Evolutionary conservation across 352 stramenopile species (phyloP), one percentile per base, ranked within the genome.

Genomic region (Saprolegnia parasitica): DNA sequence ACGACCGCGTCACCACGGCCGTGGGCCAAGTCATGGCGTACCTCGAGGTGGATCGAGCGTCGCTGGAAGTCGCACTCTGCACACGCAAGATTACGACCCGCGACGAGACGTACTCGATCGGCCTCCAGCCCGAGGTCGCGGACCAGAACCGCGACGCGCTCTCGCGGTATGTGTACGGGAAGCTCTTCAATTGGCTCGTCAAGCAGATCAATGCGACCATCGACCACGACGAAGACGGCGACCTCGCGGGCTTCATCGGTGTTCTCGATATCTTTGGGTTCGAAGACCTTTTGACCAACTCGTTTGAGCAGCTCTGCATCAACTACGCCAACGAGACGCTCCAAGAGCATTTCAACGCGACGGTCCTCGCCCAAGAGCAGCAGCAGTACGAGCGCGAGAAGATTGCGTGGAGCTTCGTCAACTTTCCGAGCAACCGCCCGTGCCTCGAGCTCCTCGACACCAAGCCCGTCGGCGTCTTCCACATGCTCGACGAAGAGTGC

Each of bases 221-320:
- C 57, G 84, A 88, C 68, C 76, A 83, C 47, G 73, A 87, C 18
- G 24, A 42, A 23, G 74, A 79, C 66, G 74, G 76, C 15, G 74
- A 80, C 65, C 76, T 77, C 6, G 74, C 78, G 1, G 58, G 42
- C 8, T 91, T 94, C 67, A 91, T 92, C 71, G 86, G 84, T 8
- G 62, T 95, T 16, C 71, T 95, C 20, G 88, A 96, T 77, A 96
- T 95, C 29, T 95, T 95, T 70, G 87, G 88, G 5, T 95, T 96
- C 66, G 88, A 95, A 72, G 83, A 93, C 61, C 74, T 95, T 10
- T 81, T 80, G 65, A 72, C 87, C 76, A 98, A 98, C 73, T 95
- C 91, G 23, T 98, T 98, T 67, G 96, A 98, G 76, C 96, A 98
- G 61, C 70, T 96, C 9, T 98, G 91, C 74, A 98, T 98, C 72